Conservation (phyloP, 371 early-diverging fungal species). For the Blakeslea trispora region DNA sequence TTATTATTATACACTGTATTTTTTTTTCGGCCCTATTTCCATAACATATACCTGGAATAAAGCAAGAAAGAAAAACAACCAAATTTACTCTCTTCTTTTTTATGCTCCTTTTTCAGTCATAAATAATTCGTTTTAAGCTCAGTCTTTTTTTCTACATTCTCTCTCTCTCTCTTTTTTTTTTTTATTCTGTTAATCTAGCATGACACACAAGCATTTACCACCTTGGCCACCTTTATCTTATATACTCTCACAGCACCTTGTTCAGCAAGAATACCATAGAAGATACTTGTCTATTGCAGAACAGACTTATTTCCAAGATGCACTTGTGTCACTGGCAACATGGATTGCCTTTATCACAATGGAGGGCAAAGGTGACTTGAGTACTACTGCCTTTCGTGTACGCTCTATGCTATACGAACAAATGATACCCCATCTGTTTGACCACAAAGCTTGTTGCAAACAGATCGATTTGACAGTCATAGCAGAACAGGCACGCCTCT, state of each 20-base stretch:
- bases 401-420: conserved; percentile 78
- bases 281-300: conserved; percentile 29
- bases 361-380: conserved; percentile 14
- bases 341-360: conserved; percentile 56
- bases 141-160: no score
- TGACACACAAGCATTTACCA: conserved; percentile 11
- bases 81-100: no score
- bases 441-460: conserved; percentile 42
- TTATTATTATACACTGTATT: no score
- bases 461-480: conserved; percentile 8
- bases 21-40: no score
- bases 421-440: conserved; percentile 56
- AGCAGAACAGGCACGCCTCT: conserved; percentile 11
- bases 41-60: no score
- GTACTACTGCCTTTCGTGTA: conserved; percentile 58
- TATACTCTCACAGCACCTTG: conserved; percentile 32
- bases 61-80: no score
- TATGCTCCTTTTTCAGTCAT: no score
- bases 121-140: neutral
- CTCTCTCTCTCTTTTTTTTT: neutral
- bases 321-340: conserved; percentile 38
- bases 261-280: conserved; percentile 26
- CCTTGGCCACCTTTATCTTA: conserved; percentile 27
- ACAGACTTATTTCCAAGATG: conserved; percentile 44
- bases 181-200: neutral